phyloP scores from a whole-genome alignment of 768 basidiomycete species.

The Ramaria rubella region DNA sequence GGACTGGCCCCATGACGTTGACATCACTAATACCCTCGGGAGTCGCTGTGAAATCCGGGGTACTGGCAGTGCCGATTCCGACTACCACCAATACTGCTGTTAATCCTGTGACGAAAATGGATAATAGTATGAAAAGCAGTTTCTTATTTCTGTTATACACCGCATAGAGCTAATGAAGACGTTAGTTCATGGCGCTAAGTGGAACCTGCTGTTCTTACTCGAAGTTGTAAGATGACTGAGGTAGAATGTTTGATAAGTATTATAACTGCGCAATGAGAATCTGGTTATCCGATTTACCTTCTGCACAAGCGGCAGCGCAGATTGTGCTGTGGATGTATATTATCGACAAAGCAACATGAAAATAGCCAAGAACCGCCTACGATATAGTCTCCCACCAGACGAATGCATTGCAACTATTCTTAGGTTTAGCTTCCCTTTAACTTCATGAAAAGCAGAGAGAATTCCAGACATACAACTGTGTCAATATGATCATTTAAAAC shows the following conservation, averaged over 20 bases:
- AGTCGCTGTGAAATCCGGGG: not conserved
- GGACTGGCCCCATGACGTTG: not conserved
- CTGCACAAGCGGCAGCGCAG: too few species aligned
- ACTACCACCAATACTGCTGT: not conserved
- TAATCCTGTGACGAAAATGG: not conserved
- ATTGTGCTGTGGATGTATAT: too few species aligned
- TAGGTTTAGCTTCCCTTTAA: not conserved
- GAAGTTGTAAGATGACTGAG: not conserved
- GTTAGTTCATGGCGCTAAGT: not conserved
- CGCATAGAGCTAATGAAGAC: not conserved
- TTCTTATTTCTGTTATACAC: not conserved
- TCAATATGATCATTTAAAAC: not conserved
- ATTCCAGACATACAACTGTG: not conserved
- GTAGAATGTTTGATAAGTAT: not conserved
- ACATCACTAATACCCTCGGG: not conserved
- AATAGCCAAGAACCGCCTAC: not conserved
- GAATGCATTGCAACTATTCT: not conserved
- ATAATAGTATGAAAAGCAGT: not conserved
- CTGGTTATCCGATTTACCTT: not conserved
- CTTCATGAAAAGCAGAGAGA: not conserved
- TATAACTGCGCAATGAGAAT: not conserved
- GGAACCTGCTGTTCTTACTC: not conserved
- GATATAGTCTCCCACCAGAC: not conserved
- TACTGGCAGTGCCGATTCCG: not conserved
- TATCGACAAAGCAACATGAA: not conserved